Conservation (phyloP, 176 grass and related monocot genomes). For the Puya raimondii region DNA sequence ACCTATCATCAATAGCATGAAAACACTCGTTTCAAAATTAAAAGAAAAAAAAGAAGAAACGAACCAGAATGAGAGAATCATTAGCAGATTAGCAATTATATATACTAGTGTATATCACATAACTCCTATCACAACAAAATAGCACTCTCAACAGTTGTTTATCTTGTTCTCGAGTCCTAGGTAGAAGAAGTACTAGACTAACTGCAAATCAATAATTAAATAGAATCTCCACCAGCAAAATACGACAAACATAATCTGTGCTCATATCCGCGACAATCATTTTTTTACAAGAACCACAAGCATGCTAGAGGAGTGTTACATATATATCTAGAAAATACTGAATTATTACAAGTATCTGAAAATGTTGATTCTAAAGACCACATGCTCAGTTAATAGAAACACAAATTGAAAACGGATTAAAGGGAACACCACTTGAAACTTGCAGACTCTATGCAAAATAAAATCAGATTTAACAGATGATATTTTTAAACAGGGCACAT, state of each 20-base stretch:
- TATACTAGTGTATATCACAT: background rate
- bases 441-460: background rate
- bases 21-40: background rate
- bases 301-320: background rate
- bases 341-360: background rate
- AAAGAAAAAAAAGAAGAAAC: background rate
- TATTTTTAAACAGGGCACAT: too few relatives aligned
- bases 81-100: background rate
- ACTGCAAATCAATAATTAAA: too few relatives aligned
- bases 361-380: background rate
- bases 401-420: background rate
- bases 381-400: background rate
- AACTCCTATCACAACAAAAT: background rate
- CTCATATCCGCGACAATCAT: background rate
- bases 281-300: background rate
- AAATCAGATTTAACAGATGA: background rate
- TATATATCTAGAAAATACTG: background rate
- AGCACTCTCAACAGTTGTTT: background rate
- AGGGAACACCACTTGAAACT: background rate
- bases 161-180: background rate
- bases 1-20: slow-evolving; percentile 38
- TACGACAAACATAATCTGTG: background rate
- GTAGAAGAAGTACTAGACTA: background rate
- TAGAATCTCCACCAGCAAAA: background rate
- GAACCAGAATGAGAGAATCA: background rate